Evolutionary conservation across 192 early-diverging fungal genomes (phyloP).

Genomic region (Phlyctochytrium planicorne): DNA sequence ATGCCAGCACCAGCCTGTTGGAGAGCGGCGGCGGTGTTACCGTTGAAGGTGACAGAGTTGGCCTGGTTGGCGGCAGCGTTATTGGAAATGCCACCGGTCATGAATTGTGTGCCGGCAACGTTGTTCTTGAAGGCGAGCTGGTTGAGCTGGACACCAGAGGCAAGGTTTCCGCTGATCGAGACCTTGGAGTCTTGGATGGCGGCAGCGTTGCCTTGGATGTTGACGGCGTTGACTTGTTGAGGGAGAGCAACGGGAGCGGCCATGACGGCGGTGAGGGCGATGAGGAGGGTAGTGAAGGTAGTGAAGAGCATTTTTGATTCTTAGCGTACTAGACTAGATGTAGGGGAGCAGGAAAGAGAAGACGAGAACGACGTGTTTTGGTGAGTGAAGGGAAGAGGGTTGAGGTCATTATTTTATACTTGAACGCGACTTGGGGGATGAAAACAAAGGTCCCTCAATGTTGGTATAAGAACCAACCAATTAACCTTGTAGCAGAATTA

Average conservation of each 20-base stretch:
- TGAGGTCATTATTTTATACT: no score
- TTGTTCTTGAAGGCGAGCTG: background rate
- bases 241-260: background rate
- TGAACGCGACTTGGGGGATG: no score
- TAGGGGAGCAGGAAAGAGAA: no score
- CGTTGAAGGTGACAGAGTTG: background rate
- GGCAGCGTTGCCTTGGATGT: background rate
- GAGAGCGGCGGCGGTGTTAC: background rate
- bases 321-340: no score
- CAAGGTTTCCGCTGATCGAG: background rate
- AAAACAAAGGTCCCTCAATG: no score
- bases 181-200: background rate
- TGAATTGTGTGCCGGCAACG: background rate
- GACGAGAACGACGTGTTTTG: no score
- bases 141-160: background rate
- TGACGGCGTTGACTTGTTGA: background rate
- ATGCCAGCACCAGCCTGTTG: background rate
- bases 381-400: no score
- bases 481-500: no score
- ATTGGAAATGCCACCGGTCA: background rate
- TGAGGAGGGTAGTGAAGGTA: background rate
- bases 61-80: background rate
- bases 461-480: no score
- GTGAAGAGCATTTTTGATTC: conserved; percentile 1
- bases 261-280: background rate